Evolutionary conservation across 1,284 basidiomycete genomes (phyloP).

Genomic region (Ceratobasidium sp.): DNA sequence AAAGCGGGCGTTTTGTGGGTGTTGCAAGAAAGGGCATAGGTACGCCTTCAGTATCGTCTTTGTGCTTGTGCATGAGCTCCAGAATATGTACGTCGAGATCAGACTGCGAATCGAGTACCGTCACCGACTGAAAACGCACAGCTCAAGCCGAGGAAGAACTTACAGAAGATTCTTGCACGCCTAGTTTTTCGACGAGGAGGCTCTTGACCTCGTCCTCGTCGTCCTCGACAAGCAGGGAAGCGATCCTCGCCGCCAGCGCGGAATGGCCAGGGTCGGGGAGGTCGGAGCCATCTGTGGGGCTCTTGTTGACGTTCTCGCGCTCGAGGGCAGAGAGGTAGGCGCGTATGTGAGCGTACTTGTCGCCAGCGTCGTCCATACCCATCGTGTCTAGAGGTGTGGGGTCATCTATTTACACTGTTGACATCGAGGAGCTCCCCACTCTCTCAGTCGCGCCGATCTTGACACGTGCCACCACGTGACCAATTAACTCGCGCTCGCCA

Average conservation of each 20-base stretch:
- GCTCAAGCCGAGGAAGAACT: constrained; percentile 46
- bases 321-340: constrained; percentile 17
- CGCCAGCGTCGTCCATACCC: constrained; percentile 37
- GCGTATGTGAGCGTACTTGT: constrained; percentile 35
- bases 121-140: constrained; percentile 50
- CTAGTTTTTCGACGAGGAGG: constrained; percentile 74
- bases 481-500: background rate
- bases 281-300: constrained; percentile 8
- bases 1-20: constrained; percentile 78
- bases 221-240: constrained; percentile 77
- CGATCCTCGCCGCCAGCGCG: constrained; percentile 73
- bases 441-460: background rate
- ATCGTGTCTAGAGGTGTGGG: constrained; percentile 11
- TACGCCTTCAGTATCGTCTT: constrained; percentile 81
- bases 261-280: constrained; percentile 53
- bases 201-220: constrained; percentile 85
- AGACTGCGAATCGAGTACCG: constrained; percentile 51
- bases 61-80: constrained; percentile 87
- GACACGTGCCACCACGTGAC: constrained; percentile 2
- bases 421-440: constrained; percentile 30
- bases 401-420: constrained; percentile 29
- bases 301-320: constrained; percentile 34
- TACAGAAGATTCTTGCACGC: constrained; percentile 80
- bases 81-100: constrained; percentile 65
- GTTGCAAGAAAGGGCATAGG: constrained; percentile 79